Evolutionary conservation across 1,284 basidiomycete genomes (phyloP).

Genomic region (Naganishia liquefaciens): DNA sequence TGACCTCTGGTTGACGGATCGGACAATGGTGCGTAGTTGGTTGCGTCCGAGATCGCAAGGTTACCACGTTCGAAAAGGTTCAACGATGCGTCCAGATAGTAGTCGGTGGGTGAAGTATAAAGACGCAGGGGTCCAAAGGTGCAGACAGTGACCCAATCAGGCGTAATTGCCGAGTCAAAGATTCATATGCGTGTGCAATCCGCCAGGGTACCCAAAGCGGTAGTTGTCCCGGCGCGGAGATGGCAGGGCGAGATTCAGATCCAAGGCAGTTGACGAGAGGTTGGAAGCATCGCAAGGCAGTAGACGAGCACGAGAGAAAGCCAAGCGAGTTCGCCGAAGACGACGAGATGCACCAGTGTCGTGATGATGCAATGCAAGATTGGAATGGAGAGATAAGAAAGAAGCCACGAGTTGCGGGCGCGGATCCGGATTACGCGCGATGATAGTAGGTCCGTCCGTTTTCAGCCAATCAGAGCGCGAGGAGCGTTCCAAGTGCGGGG

Average conservation of each 20-base stretch:
- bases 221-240: not conserved
- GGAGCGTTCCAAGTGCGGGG: conserved; percentile 21
- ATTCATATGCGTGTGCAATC: not conserved
- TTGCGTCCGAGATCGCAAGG: not conserved
- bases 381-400: conserved; percentile 27
- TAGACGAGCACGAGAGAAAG: conserved; percentile 18
- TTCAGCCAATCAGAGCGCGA: conserved; percentile 18
- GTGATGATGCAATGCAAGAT: conserved; percentile 1
- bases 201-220: not conserved
- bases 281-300: conserved; percentile 6
- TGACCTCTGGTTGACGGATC: conserved; percentile 35
- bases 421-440: conserved; percentile 12
- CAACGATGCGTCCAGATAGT: conserved; percentile 3
- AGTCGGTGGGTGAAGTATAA: too few species aligned
- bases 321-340: conserved; percentile 18
- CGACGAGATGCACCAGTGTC: conserved; percentile 4
- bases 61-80: not conserved
- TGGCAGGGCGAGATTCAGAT: conserved; percentile 3
- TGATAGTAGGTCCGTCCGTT: not conserved
- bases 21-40: not conserved
- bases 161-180: not conserved
- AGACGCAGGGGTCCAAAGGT: not conserved
- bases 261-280: conserved; percentile 1
- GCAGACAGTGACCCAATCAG: not conserved
- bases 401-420: conserved; percentile 17